These are phyloP conservation scores for Neocucurbitaria cava DNA, from an alignment of 2,329 filamentous ascomycete genomes.

Conservation along the genomic window DNA sequence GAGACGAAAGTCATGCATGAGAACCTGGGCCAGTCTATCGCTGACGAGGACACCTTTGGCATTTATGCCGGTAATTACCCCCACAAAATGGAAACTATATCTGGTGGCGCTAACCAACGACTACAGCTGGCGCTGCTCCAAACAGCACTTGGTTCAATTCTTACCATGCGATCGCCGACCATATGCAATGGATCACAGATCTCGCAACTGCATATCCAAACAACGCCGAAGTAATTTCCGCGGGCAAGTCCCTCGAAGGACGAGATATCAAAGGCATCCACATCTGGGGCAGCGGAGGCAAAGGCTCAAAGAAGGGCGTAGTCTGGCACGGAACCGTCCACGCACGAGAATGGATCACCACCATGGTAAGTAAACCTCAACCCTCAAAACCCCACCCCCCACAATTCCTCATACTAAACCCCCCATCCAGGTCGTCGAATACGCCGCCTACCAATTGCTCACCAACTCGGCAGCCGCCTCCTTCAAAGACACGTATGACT, in stretches of 20 bases:
- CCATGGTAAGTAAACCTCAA: slow-evolving; percentile 25
- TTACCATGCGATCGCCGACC: slow-evolving; percentile 47
- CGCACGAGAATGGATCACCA: slow-evolving; percentile 48
- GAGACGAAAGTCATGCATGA: slow-evolving; percentile 45
- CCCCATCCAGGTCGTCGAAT: slow-evolving; percentile 38
- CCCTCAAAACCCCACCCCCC: not conserved
- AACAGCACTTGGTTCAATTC: slow-evolving; percentile 46
- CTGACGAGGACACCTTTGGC: slow-evolving; percentile 37
- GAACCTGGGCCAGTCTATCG: slow-evolving; percentile 46
- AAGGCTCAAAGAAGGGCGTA: slow-evolving; percentile 45
- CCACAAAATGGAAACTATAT: slow-evolving; percentile 1
- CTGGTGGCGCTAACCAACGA: slow-evolving; percentile 22
- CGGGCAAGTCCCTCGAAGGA: slow-evolving; percentile 46
- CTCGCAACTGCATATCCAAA: slow-evolving; percentile 44
- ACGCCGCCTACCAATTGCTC: slow-evolving; percentile 46
- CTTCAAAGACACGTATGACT: slow-evolving; percentile 69
- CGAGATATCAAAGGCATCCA: slow-evolving; percentile 49
- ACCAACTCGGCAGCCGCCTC: slow-evolving; percentile 38
- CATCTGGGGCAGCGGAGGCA: slow-evolving; percentile 48
- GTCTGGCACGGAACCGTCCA: slow-evolving; percentile 50
- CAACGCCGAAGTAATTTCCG: slow-evolving; percentile 45
- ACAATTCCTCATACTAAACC: slow-evolving; percentile 8
- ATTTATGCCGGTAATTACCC: slow-evolving; percentile 41
- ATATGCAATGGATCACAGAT: slow-evolving; percentile 43
- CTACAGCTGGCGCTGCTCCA: slow-evolving; percentile 35